Base-by-base conservation (phyloP, 495 filamentous ascomycete species). In the Neurospora sp. region DNA sequence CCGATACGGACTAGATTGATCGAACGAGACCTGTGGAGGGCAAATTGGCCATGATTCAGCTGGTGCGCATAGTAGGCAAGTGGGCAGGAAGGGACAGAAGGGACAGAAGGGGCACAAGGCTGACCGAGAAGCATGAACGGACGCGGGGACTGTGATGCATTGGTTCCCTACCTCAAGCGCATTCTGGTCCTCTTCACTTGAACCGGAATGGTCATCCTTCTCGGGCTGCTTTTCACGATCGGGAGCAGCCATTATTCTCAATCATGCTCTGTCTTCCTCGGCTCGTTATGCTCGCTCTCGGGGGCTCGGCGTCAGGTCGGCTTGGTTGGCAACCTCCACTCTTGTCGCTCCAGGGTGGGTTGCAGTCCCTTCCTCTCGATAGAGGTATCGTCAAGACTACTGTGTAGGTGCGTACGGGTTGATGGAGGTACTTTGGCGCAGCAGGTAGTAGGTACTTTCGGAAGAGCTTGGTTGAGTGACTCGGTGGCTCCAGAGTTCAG, bases 11-110 rank as follows among this genome's bases (percentile, higher is more conserved):
- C 83, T 91, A 40, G 90, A 85, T 6, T 86, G 79, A 75, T 91
- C 89, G 81, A 97, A 93, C 69, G 91, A 85, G 40, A 97, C 92
- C 92, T 97, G 73, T 10, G 22, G 68, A 72, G 73, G 53, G 53
- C 12, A 65, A 44, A 74, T 70, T 41, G 48, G 53, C 14, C 38
- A 38, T 73, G 5, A 46, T 48, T 22, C 41, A 65, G 41, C 37
- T 38, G 31, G 40, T 48, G 20, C 42, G 27, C 7, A 70, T 68
- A 35, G 14, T 39, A 11, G 70, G 39, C 3, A 39, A 68, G 18
- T 16, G 72, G n/a, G 22, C n/a, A 65, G 48, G 7, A 35, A 12
- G 10, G 35, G 35, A 37, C 35, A 6, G 35, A 37, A 37, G 3
- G 53, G 22, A 61, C 22, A 59, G 48, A 27, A 22, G 20, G 20